Evolutionary conservation across 2,329 filamentous ascomycete species (phyloP).

Genomic region (Diplocarpon mali): DNA sequence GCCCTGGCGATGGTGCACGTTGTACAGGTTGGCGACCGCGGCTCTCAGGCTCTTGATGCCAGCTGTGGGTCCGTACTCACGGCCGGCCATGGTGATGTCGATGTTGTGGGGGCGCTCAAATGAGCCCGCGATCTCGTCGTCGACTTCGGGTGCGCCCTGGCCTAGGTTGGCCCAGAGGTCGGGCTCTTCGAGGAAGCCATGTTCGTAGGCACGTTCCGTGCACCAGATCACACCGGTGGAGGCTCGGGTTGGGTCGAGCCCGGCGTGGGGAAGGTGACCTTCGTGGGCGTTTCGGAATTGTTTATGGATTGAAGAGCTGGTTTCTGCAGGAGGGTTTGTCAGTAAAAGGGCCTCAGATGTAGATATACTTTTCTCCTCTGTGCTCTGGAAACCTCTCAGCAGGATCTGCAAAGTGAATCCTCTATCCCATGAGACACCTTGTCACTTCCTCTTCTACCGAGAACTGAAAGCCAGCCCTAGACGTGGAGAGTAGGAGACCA

Average conservation of each 20-base stretch:
- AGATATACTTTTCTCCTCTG: too few species aligned
- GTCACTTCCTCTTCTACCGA: too few species aligned
- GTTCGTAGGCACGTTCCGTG: constrained; percentile 75
- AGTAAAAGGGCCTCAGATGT: too few species aligned
- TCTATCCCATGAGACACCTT: too few species aligned
- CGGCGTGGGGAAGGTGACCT: constrained; percentile 82
- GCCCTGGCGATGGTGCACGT: constrained; percentile 78
- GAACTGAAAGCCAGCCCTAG: constrained; percentile 1
- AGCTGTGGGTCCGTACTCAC: constrained; percentile 89
- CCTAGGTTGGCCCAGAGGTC: constrained; percentile 85
- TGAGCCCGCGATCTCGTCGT: constrained; percentile 82
- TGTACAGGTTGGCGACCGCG: constrained; percentile 86
- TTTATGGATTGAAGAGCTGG: constrained; percentile 71
- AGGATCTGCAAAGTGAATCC: too few species aligned
- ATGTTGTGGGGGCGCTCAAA: constrained; percentile 73
- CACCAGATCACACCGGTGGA: constrained; percentile 95
- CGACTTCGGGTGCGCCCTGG: constrained; percentile 87
- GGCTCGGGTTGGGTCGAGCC: constrained; percentile 75
- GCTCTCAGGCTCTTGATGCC: constrained; percentile 85
- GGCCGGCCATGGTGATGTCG: constrained; percentile 63
- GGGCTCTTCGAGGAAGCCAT: constrained; percentile 77
- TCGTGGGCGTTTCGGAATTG: constrained; percentile 86
- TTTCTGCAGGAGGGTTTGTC: constrained; percentile 41
- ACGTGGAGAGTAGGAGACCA: constrained; percentile 19
- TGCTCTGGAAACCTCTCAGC: too few species aligned